Evolutionary conservation across 1,284 basidiomycete genomes (phyloP).

Genomic region (Ceraceosorus guamensis): DNA sequence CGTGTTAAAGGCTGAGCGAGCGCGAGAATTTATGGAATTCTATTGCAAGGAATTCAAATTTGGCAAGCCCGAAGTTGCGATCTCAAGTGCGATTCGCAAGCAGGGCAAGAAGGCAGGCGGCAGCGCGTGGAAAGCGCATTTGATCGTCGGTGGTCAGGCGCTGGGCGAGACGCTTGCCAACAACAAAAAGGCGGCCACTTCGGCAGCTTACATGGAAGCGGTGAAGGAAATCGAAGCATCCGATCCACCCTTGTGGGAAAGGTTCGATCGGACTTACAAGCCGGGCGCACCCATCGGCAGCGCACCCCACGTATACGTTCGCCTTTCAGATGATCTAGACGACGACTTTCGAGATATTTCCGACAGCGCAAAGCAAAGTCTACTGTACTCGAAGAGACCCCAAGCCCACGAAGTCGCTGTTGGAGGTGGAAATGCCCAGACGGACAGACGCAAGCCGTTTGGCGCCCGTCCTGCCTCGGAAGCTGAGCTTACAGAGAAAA

Average conservation of each 20-base stretch:
- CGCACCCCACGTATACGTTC: constrained; percentile 66
- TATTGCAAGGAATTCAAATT: constrained; percentile 79
- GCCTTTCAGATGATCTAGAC: constrained; percentile 63
- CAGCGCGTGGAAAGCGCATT: constrained; percentile 66
- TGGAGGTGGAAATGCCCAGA: constrained; percentile 20
- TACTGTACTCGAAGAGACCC: constrained; percentile 43
- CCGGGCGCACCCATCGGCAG: constrained; percentile 51
- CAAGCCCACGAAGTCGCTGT: constrained; percentile 17
- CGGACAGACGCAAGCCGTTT: constrained; percentile 9
- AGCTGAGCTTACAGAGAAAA: constrained; percentile 55
- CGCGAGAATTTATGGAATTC: constrained; percentile 87
- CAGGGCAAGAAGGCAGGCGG: constrained; percentile 28
- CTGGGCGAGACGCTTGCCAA: constrained; percentile 69
- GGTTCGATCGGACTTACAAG: constrained; percentile 54
- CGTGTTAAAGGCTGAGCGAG: constrained; percentile 63
- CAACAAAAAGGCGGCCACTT: constrained; percentile 69
- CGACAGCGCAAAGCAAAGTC: constrained; percentile 56
- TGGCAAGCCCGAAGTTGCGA: constrained; percentile 65
- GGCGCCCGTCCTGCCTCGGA: constrained; percentile 20
- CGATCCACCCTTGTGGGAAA: constrained; percentile 71
- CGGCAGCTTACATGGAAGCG: constrained; percentile 77
- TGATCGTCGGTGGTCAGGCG: constrained; percentile 69
- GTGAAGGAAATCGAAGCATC: constrained; percentile 75
- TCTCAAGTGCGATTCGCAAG: not conserved
- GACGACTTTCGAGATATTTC: constrained; percentile 67